Base-by-base conservation (phyloP, 176 grass and related monocot species). In the Cocos nucifera region DNA sequence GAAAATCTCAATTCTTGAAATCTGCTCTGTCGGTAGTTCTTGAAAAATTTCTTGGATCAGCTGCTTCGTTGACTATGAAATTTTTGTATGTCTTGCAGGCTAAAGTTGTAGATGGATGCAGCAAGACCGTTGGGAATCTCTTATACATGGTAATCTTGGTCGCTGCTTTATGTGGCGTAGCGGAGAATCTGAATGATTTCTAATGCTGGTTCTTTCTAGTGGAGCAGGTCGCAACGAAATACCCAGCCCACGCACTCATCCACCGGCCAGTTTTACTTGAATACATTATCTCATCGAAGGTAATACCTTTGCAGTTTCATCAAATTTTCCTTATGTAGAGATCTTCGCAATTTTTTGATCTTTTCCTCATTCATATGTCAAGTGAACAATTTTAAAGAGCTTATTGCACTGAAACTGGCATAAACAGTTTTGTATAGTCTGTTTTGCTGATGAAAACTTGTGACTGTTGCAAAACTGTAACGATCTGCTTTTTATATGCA, bases 101-200 rank as follows among this genome's bases (percentile, higher is more conserved):
- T 70, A 83, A 78, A 44, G 35, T 44, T 60, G 53, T 97, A 51
- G 66, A 59, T 67, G 70, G 50, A 71, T 82, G 77, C 25, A 83
- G 73, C 73, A 97, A 91, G 65, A 59, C 92, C 0, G 75, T 91
- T 18, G 92, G 87, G 26, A 91, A 88, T 62, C 87, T 88, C 75
- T 87, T 97, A 20, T 91, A 88, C n/a, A 69, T 57, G 66, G 92
- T 91, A 81, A 71, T 22, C 6, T 57, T 49, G 26, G 55, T 48
- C 62, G 16, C 35, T 51, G 17, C 52, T 3, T 19, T n/a, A 63
- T 39, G 19, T 52, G 17, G 62, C 6, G 28, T 71, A 50, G 5
- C 24, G 51, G 4, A 53, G n/a, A 1, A 22, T 50, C 51, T 4
- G 25, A 21, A 17, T 17, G 4, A 51, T 55, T 57, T 74, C 51